Conservation (phyloP, 495 filamentous ascomycete species). For the Annulohypoxylon maeteangense region DNA sequence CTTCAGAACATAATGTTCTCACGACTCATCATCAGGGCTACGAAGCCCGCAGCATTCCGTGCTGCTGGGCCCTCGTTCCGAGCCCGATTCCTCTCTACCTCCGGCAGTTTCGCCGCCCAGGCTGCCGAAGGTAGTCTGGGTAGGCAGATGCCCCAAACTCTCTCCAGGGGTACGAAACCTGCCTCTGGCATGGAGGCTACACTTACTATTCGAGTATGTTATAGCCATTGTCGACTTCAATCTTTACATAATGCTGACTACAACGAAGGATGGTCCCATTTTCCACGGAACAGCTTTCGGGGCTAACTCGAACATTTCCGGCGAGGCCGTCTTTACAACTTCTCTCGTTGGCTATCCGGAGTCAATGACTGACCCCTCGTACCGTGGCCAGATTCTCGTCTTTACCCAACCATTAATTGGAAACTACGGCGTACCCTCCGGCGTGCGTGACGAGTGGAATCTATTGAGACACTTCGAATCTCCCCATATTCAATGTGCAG, state of each 20-base stretch:
- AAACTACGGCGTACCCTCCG: constrained; percentile 94
- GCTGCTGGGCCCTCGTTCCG: constrained; percentile 50
- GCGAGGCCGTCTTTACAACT: constrained; percentile 95
- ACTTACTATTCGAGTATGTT: constrained; percentile 86
- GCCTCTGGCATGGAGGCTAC: constrained; percentile 80
- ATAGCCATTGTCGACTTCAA: neutral
- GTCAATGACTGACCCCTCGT: constrained; percentile 98
- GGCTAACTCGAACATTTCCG: constrained; percentile 89
- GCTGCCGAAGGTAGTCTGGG: constrained; percentile 70
- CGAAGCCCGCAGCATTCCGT: constrained; percentile 55
- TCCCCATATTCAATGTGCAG: constrained; percentile 93
- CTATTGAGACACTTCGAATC: constrained; percentile 95
- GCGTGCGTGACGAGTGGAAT: constrained; percentile 77
- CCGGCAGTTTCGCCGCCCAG: constrained; percentile 52
- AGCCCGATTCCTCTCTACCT: constrained; percentile 65
- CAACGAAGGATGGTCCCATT: constrained; percentile 78
- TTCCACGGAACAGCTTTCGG: constrained; percentile 95
- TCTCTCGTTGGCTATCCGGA: constrained; percentile 95
- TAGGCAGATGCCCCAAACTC: constrained; percentile 62
- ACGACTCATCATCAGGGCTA: constrained; percentile 68
- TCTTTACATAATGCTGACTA: constrained; percentile 16
- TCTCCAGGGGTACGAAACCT: constrained; percentile 63
- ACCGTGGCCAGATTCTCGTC: constrained; percentile 97
- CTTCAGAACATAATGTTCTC: constrained; percentile 70
- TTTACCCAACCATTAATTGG: constrained; percentile 99